phyloP scores from a whole-genome alignment of 495 filamentous ascomycete genomes.

The Neurospora africana region DNA sequence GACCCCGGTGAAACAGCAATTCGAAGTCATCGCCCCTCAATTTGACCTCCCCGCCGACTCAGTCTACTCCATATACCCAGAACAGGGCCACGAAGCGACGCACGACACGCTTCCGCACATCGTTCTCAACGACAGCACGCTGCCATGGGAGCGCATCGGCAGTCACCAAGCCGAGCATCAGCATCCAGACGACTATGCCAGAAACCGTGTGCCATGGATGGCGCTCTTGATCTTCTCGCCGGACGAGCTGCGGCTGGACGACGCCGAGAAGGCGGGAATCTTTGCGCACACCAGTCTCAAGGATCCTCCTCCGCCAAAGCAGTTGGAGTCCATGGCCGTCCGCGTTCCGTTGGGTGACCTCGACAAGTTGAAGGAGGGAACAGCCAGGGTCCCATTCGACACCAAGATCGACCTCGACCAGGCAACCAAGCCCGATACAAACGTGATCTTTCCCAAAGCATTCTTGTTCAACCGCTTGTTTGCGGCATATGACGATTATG shows the following conservation, averaged over 20 bases:
- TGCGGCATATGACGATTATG: neutral
- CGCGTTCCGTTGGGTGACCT: neutral
- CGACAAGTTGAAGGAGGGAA: neutral
- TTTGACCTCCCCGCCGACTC: conserved; percentile 18
- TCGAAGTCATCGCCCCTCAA: neutral
- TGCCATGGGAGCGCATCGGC: conserved; percentile 35
- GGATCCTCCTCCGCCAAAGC: conserved; percentile 4
- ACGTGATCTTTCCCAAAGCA: neutral
- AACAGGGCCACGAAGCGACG: conserved; percentile 26
- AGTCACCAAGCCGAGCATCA: neutral
- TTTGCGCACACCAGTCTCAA: neutral
- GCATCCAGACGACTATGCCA: conserved; percentile 3
- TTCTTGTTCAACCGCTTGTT: conserved; percentile 2
- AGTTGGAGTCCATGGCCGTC: conserved; percentile 2
- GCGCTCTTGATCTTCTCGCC: conserved; percentile 27
- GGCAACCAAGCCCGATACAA: neutral
- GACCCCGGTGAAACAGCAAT: too few species aligned
- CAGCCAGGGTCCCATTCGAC: neutral
- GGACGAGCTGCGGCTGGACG: conserved; percentile 17
- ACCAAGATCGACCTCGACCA: neutral
- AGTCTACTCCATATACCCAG: conserved; percentile 34
- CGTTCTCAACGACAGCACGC: conserved; percentile 36
- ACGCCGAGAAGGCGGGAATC: neutral
- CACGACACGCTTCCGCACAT: conserved; percentile 35
- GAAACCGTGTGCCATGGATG: conserved; percentile 28